phyloP scores from a whole-genome alignment of 2,329 filamentous ascomycete species.

The Nigrospora oryzae region DNA sequence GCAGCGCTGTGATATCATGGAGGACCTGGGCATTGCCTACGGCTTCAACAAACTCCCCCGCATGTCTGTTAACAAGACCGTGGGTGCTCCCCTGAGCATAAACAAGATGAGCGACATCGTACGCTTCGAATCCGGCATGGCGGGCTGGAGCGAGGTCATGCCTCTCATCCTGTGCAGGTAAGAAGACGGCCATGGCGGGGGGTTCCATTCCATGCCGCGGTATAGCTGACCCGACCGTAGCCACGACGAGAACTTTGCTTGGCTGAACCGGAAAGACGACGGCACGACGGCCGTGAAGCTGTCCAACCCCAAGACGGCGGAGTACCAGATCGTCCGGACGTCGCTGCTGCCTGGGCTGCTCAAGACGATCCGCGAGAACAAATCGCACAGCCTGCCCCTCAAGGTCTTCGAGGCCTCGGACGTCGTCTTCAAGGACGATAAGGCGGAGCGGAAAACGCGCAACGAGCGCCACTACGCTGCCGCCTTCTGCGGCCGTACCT shows the following conservation, averaged over 20 bases:
- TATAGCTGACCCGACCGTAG: conserved; percentile 33
- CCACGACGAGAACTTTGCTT: conserved; percentile 89
- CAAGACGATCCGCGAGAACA: conserved; percentile 75
- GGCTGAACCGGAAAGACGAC: conserved; percentile 74
- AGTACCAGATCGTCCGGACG: conserved; percentile 75
- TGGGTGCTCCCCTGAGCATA: conserved; percentile 78
- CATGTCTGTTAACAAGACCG: conserved; percentile 76
- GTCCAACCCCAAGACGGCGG: conserved; percentile 70
- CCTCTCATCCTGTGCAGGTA: conserved; percentile 74
- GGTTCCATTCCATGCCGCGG: not conserved
- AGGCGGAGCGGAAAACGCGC: conserved; percentile 72
- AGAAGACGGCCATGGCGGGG: not conserved
- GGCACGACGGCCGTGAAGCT: conserved; percentile 62
- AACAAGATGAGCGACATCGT: conserved; percentile 95
- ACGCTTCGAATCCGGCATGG: conserved; percentile 80
- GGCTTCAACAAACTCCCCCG: conserved; percentile 95
- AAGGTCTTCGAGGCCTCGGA: conserved; percentile 78
- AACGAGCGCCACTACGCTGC: conserved; percentile 97
- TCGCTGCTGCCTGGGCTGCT: conserved; percentile 65
- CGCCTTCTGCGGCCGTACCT: conserved; percentile 88
- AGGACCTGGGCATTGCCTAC: conserved; percentile 93
- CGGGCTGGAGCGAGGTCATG: conserved; percentile 94
- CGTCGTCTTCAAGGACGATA: conserved; percentile 81
- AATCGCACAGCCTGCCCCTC: conserved; percentile 67
- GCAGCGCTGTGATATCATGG: conserved; percentile 97